Evolutionary conservation across 192 early-diverging fungal species (phyloP).

Genomic region (Backusella luteola): DNA sequence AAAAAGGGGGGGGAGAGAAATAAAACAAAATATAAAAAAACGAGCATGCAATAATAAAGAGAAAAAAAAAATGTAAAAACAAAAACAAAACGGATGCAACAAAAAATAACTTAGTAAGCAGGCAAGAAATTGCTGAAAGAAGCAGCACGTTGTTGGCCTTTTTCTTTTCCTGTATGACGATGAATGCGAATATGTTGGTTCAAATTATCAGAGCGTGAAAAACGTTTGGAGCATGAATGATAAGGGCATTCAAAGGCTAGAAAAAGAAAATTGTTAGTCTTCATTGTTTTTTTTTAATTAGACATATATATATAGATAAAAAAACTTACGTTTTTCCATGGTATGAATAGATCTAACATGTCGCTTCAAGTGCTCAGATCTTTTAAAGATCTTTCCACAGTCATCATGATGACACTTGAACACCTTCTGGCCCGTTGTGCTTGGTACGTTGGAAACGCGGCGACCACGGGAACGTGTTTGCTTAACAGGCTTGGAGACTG

Average conservation of each 20-base stretch:
- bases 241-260: conserved; percentile 54
- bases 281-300: not conserved
- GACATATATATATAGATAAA: not conserved
- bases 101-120: not conserved
- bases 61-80: not conserved
- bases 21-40: not conserved
- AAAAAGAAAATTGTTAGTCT: not conserved
- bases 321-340: conserved; percentile 56
- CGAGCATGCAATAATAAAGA: conserved; percentile 9
- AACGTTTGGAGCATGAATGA: conserved; percentile 52
- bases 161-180: conserved; percentile 52
- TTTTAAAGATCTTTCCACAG: conserved; percentile 57
- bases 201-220: conserved; percentile 57
- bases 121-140: conserved; percentile 15
- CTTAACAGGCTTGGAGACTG: not conserved
- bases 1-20: not conserved
- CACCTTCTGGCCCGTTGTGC: conserved; percentile 43
- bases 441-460: conserved; percentile 48
- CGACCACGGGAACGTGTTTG: conserved; percentile 45
- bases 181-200: conserved; percentile 61
- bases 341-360: conserved; percentile 61
- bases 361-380: conserved; percentile 59
- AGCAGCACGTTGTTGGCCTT: not conserved
- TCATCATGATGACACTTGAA: conserved; percentile 53
- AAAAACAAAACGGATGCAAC: not conserved